Percentiles rank a stretch among this genome's conserved stretches.
phyloP scores from a whole-genome alignment of 768 basidiomycete genomes.

The Suillus weaverae region DNA sequence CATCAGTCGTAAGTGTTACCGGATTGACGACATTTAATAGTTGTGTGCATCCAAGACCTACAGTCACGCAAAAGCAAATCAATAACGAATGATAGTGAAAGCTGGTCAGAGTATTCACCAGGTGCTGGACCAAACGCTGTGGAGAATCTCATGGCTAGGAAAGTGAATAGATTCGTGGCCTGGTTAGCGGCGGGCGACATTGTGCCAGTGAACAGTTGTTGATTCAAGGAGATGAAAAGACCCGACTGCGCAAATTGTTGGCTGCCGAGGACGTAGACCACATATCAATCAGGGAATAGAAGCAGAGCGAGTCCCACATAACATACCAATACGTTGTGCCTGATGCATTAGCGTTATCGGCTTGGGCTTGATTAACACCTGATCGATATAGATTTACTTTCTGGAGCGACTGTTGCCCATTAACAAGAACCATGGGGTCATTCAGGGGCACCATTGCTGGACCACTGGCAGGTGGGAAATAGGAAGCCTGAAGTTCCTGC shows the following conservation, averaged over 20 bases:
- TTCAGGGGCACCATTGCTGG: slow-evolving; percentile 27
- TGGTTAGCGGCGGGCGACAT: slow-evolving; percentile 21
- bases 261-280: slow-evolving; percentile 10
- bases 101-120: slow-evolving; percentile 12
- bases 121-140: slow-evolving; percentile 23
- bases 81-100: neutral
- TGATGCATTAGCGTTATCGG: slow-evolving; percentile 25
- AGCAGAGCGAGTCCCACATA: neutral
- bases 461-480: slow-evolving; percentile 25
- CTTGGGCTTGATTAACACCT: slow-evolving; percentile 27
- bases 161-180: slow-evolving; percentile 28
- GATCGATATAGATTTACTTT: slow-evolving; percentile 30
- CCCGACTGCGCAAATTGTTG: slow-evolving; percentile 24
- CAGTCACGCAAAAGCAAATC: neutral
- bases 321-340: slow-evolving; percentile 22
- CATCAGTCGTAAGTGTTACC: slow-evolving; percentile 24
- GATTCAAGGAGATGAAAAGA: slow-evolving; percentile 25
- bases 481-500: slow-evolving; percentile 26
- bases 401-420: slow-evolving; percentile 22
- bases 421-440: slow-evolving; percentile 27
- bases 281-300: neutral
- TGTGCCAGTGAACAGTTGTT: slow-evolving; percentile 18
- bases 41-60: slow-evolving; percentile 24
- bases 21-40: slow-evolving; percentile 25
- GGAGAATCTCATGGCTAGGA: slow-evolving; percentile 31